Evolutionary conservation across 768 basidiomycete species (phyloP).

Genomic region (Tephrocybe sp.): DNA sequence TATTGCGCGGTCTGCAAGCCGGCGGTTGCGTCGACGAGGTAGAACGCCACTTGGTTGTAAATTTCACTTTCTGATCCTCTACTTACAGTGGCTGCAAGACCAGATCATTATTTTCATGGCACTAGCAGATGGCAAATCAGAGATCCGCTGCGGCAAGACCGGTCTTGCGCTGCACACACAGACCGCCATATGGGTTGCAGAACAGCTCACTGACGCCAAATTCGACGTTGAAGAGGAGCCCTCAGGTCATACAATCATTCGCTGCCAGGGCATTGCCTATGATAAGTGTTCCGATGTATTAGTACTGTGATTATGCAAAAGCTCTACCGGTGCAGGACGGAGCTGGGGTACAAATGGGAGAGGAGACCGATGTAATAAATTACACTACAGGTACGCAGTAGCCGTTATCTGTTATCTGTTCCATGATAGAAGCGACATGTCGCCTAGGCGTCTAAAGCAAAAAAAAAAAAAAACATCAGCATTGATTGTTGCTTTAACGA

Average conservation of each 20-base stretch:
- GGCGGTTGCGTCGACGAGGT: conserved; percentile 80
- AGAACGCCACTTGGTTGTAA: conserved; percentile 4
- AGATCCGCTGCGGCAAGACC: conserved; percentile 51
- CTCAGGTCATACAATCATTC: conserved; percentile 43
- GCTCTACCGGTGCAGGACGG: conserved; percentile 2
- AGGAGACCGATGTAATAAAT: conserved; percentile 11
- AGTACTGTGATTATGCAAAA: conserved; percentile 4
- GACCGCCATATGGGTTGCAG: conserved; percentile 74
- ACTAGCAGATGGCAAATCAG: conserved; percentile 64
- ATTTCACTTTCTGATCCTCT: background rate
- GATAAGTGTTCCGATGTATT: conserved; percentile 3
- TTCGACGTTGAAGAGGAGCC: conserved; percentile 54
- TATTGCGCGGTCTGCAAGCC: conserved; percentile 56
- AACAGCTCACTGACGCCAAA: conserved; percentile 65
- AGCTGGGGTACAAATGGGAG: background rate
- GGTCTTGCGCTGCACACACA: conserved; percentile 69
- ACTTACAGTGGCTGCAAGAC: conserved; percentile 52
- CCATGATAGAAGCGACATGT: conserved; percentile 88
- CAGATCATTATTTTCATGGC: conserved; percentile 81
- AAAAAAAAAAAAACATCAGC: background rate
- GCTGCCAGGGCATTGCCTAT: conserved; percentile 56
- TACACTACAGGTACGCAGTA: conserved; percentile 12
- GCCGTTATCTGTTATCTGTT: conserved; percentile 51
- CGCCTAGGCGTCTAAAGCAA: conserved; percentile 74
- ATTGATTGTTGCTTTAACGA: background rate